Evolutionary conservation across 768 basidiomycete species (phyloP), one percentile per base, ranked within the genome.

Genomic region (Holtermannia corniformis): DNA sequence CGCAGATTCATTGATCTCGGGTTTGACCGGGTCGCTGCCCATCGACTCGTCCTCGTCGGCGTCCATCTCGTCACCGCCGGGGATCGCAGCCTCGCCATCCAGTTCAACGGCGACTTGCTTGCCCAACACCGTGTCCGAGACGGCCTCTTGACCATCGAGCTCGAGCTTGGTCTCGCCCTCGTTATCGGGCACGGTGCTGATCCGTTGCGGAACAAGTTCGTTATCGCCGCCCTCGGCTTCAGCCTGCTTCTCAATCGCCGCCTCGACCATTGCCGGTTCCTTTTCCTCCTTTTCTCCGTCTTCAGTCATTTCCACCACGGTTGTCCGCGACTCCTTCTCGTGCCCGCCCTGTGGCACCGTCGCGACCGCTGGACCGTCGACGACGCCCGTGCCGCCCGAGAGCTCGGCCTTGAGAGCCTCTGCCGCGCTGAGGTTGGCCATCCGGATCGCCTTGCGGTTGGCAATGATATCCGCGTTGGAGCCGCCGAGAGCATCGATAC

Each of bases 361-460:
- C 32, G 32, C 32, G 16, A 37, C 16, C 7, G 16, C 32, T 7
- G 32, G 32, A 37, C 32, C 46, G 21, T 58, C 56, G 14, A n/a
- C 16, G 3, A 51, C 59, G 2, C 20, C 51, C 27, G 21, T 42
- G n/a, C 45, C 56, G 47, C 62, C 71, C 5, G 83, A 80, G 58
- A 96, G 73, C 73, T 96, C 88, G 48, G 88, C 90, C 74, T 88
- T 92, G 63, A 97, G 78, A 71, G 84, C 80, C 70, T 97, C 88
- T 51, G 92, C 92, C 43, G 93, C 93, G 76, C 82, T 88, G 82
- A 97, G 81, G 68, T 97, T 97, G 24, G 93, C 93, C 81, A 93
- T 83, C 55, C 92, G 82, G 59, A 95, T 88, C 22, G 86, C 87
- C 58, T 82, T 81, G 41, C 89, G 82, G 72, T 93, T 93, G 46